phyloP scores from a whole-genome alignment of 179 eudicot species.

The Pouteria campechiana region DNA sequence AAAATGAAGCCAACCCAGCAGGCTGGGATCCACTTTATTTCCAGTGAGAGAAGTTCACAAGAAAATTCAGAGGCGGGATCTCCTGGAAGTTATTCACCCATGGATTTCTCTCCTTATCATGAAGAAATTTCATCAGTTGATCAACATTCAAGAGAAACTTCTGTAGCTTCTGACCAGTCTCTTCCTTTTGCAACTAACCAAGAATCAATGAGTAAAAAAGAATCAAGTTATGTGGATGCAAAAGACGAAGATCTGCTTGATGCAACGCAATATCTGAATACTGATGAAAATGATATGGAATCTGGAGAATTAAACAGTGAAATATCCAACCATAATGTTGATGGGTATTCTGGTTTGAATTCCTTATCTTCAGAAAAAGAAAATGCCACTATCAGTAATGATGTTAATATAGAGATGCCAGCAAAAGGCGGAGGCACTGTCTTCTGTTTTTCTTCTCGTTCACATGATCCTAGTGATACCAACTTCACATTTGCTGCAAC shows the following conservation, averaged over 20 bases:
- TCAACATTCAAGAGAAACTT: not conserved
- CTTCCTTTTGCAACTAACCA: slow-evolving; percentile 2
- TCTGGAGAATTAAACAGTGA: not conserved
- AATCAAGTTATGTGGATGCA: slow-evolving; percentile 15
- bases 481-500: slow-evolving; percentile 34
- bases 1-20: slow-evolving; percentile 28
- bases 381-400: slow-evolving; percentile 16
- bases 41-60: slow-evolving; percentile 22
- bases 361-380: slow-evolving; percentile 35
- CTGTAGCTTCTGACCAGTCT: not conserved
- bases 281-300: slow-evolving; percentile 12
- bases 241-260: slow-evolving; percentile 18
- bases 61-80: slow-evolving; percentile 29
- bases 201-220: slow-evolving; percentile 17
- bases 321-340: slow-evolving; percentile 1
- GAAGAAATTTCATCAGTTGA: slow-evolving; percentile 10
- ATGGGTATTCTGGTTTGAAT: slow-evolving; percentile 15
- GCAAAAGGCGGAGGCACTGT: slow-evolving; percentile 17
- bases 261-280: slow-evolving; percentile 19
- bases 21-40: slow-evolving; percentile 18
- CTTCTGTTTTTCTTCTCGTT: slow-evolving; percentile 21
- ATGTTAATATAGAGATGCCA: slow-evolving; percentile 18
- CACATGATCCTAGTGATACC: slow-evolving; percentile 13
- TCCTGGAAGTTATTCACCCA: slow-evolving; percentile 64
- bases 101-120: slow-evolving; percentile 87